phyloP scores from a whole-genome alignment of 306 rosid species.

The Alnus rubra region DNA sequence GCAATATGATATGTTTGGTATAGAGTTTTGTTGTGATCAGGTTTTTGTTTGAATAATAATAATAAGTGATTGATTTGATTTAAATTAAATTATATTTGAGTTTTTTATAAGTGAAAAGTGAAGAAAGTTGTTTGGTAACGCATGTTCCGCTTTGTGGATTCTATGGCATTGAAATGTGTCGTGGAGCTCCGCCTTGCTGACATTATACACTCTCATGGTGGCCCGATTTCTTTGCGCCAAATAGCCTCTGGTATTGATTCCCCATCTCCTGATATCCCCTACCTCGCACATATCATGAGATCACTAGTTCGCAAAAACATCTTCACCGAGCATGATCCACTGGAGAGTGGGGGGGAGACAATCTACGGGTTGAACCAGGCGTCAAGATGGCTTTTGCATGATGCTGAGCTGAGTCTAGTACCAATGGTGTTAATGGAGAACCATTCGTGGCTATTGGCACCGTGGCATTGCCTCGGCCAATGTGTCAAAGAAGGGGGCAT shows the following conservation, averaged over 20 bases:
- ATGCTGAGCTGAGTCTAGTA: conserved; percentile 20
- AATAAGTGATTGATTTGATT: too few species aligned
- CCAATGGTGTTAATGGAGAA: conserved; percentile 26
- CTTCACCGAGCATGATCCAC: conserved; percentile 26
- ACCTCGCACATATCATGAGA: conserved; percentile 43
- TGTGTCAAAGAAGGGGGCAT: conserved; percentile 28
- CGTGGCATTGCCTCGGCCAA: conserved; percentile 37
- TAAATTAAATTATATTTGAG: too few species aligned
- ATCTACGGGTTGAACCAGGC: conserved; percentile 26
- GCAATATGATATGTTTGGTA: too few species aligned
- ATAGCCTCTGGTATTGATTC: conserved; percentile 24
- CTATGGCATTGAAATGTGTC: conserved; percentile 45
- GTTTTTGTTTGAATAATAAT: too few species aligned
- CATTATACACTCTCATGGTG: conserved; percentile 33
- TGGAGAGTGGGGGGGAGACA: conserved; percentile 17
- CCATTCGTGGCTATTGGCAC: conserved; percentile 17
- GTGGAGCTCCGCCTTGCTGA: conserved; percentile 47
- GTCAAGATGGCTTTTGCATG: conserved; percentile 36
- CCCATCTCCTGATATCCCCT: conserved; percentile 28
- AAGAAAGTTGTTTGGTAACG: not conserved
- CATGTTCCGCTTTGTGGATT: conserved; percentile 39
- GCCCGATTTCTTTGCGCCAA: conserved; percentile 31
- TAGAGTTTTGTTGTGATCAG: too few species aligned
- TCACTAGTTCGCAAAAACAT: conserved; percentile 30
- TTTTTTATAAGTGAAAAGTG: too few species aligned